phyloP scores from a whole-genome alignment of 1,139 yeast species.

The Protomyces inundatus region DNA sequence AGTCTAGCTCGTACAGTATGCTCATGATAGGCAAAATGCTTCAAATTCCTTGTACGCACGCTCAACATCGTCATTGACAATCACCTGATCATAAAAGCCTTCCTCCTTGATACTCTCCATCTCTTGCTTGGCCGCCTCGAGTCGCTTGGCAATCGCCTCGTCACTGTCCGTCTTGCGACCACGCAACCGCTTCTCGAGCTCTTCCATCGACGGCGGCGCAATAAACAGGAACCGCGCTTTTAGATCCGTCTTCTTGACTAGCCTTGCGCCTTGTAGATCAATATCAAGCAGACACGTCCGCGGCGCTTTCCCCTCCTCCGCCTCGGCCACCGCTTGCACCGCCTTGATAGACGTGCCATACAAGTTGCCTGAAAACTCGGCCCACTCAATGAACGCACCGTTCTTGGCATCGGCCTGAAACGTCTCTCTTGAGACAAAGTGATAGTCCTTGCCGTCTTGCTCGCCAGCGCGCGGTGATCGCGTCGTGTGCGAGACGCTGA shows the following conservation, averaged over 20 bases:
- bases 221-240: slow-evolving; percentile 81
- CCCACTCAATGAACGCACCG: slow-evolving; percentile 89
- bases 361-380: slow-evolving; percentile 94
- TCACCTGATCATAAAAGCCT: slow-evolving; percentile 87
- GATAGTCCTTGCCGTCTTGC: slow-evolving; percentile 79
- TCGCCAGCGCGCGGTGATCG: slow-evolving; percentile 91
- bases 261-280: slow-evolving; percentile 97
- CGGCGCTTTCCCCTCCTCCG: slow-evolving; percentile 38
- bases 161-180: slow-evolving; percentile 93
- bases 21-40: slow-evolving; percentile 52
- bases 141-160: slow-evolving; percentile 75
- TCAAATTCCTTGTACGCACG: slow-evolving; percentile 77
- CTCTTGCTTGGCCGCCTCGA: slow-evolving; percentile 81
- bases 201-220: slow-evolving; percentile 87
- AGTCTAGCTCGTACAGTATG: neutral
- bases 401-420: slow-evolving; percentile 70
- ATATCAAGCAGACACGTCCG: slow-evolving; percentile 81
- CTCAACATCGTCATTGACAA: slow-evolving; percentile 88
- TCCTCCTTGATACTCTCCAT: slow-evolving; percentile 72
- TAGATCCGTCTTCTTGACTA: slow-evolving; percentile 74
- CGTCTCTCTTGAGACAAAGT: slow-evolving; percentile 71
- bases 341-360: slow-evolving; percentile 89
- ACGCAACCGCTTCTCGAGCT: slow-evolving; percentile 62
- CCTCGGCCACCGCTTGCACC: slow-evolving; percentile 64
- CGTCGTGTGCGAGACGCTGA: slow-evolving; percentile 86